phyloP scores from a whole-genome alignment of 805 yeast genomes.

The Vanderwaltozyma polyspora region DNA sequence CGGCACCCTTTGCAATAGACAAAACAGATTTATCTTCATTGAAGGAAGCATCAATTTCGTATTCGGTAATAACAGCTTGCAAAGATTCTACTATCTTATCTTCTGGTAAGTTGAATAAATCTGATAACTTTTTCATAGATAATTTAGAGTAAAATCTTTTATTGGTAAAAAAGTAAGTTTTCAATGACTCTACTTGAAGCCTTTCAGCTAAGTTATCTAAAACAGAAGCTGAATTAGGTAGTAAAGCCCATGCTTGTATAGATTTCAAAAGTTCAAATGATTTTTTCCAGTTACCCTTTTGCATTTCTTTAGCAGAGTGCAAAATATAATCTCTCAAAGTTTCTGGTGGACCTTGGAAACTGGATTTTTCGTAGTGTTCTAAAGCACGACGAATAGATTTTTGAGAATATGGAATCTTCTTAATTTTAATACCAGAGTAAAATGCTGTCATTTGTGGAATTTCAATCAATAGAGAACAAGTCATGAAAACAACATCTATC shows the following conservation, averaged over 20 bases:
- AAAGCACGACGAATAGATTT: conserved; percentile 85
- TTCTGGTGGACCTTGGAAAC: conserved; percentile 96
- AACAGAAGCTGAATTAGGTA: conserved; percentile 57
- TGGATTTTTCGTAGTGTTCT: conserved; percentile 88
- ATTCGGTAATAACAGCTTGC: conserved; percentile 63
- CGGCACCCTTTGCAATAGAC: conserved; percentile 65
- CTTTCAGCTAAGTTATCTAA: conserved; percentile 63
- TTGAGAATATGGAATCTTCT: conserved; percentile 43
- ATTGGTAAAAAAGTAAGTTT: conserved; percentile 85
- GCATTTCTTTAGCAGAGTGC: conserved; percentile 82
- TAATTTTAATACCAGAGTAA: conserved; percentile 47
- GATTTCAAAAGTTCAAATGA: conserved; percentile 51
- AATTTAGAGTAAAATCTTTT: conserved; percentile 65
- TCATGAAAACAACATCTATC: conserved; percentile 86
- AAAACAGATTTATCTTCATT: conserved; percentile 55
- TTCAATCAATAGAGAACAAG: conserved; percentile 80
- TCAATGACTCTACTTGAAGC: conserved; percentile 80
- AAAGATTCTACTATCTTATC: conserved; percentile 51
- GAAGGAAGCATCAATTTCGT: conserved; percentile 62
- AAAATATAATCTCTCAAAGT: conserved; percentile 87
- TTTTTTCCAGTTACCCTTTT: conserved; percentile 79
- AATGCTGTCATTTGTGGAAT: conserved; percentile 80
- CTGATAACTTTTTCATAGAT: conserved; percentile 53
- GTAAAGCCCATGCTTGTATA: conserved; percentile 71
- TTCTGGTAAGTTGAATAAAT: conserved; percentile 52